Evolutionary conservation across 345 rosid genomes (phyloP).

Genomic region (Arabidopsis suecica): DNA sequence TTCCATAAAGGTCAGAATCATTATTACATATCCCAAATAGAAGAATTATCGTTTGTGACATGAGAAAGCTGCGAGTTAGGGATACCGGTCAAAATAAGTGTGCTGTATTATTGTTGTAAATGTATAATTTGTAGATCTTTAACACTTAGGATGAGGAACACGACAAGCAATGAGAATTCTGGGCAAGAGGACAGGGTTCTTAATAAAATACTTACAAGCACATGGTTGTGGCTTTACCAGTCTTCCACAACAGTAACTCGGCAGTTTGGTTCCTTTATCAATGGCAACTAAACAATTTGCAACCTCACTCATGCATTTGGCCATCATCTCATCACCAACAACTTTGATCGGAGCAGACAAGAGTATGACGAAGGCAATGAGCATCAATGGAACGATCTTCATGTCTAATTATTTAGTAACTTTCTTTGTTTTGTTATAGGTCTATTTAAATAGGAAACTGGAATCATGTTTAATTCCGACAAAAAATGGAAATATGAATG

Average conservation of each 20-base stretch:
- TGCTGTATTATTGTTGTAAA: not conserved
- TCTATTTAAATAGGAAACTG: not conserved
- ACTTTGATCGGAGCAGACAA: slow-evolving; percentile 7
- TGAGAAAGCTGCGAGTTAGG: no score
- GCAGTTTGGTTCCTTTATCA: not conserved
- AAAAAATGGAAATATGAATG: slow-evolving; percentile 9
- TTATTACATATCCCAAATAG: slow-evolving; percentile 17
- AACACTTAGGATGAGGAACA: not conserved
- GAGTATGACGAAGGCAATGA: not conserved
- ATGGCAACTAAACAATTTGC: not conserved
- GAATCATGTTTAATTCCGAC: not conserved
- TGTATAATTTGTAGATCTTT: not conserved
- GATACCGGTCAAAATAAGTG: not conserved
- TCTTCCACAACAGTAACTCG: slow-evolving; percentile 2
- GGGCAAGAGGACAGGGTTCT: not conserved
- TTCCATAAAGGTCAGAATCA: not conserved
- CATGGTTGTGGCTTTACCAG: slow-evolving; percentile 2
- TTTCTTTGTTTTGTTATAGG: not conserved
- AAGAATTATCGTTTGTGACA: not conserved
- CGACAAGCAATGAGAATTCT: not conserved
- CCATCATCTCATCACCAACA: not conserved
- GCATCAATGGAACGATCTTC: slow-evolving; percentile 1
- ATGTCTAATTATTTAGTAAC: not conserved
- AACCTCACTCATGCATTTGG: not conserved
- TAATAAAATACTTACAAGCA: not conserved